A percentile compares a stretch with the other conserved stretches of the same genome.
These are phyloP conservation scores for Phytophthora podocarpi DNA, from an alignment of 352 stramenopile genomes.

Conservation along the genomic window DNA sequence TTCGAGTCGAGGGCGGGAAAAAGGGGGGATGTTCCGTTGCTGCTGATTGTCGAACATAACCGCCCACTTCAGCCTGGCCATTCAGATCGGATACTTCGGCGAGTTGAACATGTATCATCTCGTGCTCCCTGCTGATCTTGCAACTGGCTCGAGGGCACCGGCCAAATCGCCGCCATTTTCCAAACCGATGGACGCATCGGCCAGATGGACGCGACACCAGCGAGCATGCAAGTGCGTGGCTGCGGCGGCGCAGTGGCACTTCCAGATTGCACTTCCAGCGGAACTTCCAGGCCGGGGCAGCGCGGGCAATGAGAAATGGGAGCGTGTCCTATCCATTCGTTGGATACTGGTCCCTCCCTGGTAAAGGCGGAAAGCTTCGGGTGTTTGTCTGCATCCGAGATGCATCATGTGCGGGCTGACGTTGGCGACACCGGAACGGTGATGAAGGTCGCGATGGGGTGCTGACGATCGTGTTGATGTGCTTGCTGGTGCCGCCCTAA, in stretches of 20 bases:
- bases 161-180: conserved; percentile 35
- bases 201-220: background rate
- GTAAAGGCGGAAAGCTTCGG: background rate
- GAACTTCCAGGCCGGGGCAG: conserved; percentile 7
- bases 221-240: conserved; percentile 18
- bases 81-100: conserved; percentile 1
- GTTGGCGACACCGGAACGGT: background rate
- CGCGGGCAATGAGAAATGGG: conserved; percentile 10
- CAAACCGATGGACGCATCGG: conserved; percentile 24
- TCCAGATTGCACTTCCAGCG: conserved; percentile 21
- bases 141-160: conserved; percentile 31
- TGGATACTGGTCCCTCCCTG: background rate
- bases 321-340: background rate
- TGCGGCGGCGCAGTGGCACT: conserved; percentile 5
- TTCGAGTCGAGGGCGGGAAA: conserved; percentile 13
- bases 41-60: conserved; percentile 1
- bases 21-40: conserved; percentile 9
- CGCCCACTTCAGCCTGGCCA: conserved; percentile 4
- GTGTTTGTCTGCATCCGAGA: background rate
- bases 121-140: conserved; percentile 11
- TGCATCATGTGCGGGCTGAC: too few relatives aligned
- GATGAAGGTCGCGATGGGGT: background rate
- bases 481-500: too few relatives aligned
- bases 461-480: background rate
- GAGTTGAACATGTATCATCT: conserved; percentile 25